Evolutionary conservation across 1,284 basidiomycete genomes (phyloP).

Genomic region (Stygiomarasmius scandens): DNA sequence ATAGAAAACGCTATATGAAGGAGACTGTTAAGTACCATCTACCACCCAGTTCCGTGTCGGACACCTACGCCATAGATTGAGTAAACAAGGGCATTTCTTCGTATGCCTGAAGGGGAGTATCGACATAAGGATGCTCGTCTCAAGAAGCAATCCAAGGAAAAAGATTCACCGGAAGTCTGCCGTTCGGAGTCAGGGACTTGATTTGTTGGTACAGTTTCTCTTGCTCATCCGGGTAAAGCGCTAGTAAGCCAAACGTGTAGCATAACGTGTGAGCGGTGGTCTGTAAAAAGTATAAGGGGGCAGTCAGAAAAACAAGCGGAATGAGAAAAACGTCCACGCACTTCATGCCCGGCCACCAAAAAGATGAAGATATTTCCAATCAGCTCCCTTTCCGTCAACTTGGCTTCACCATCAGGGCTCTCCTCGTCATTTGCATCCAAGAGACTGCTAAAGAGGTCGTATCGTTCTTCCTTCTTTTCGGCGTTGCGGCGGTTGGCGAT

Average conservation of each 20-base stretch:
- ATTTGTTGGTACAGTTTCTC: slow-evolving; percentile 50
- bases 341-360: slow-evolving; percentile 64
- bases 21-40: not conserved
- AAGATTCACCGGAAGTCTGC: slow-evolving; percentile 41
- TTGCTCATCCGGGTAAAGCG: slow-evolving; percentile 49
- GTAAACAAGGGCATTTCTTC: slow-evolving; percentile 53
- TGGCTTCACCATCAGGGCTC: slow-evolving; percentile 33
- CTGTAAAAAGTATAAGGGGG: slow-evolving; percentile 11
- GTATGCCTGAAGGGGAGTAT: slow-evolving; percentile 43
- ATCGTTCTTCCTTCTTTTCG: slow-evolving; percentile 44
- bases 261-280: slow-evolving; percentile 29
- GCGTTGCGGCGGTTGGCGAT: slow-evolving; percentile 44
- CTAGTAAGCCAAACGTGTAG: slow-evolving; percentile 15
- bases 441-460: slow-evolving; percentile 60
- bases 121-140: too few species aligned
- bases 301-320: not conserved
- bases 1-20: slow-evolving; percentile 47
- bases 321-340: slow-evolving; percentile 21
- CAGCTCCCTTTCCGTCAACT: slow-evolving; percentile 50
- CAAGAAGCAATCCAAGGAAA: too few species aligned
- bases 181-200: slow-evolving; percentile 40
- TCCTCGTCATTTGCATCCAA: slow-evolving; percentile 49
- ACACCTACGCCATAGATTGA: slow-evolving; percentile 48
- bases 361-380: slow-evolving; percentile 65
- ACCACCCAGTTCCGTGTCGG: too few species aligned